These are phyloP conservation scores for Collybia sp. DNA, from an alignment of 768 basidiomycete genomes.

Conservation along the genomic window DNA sequence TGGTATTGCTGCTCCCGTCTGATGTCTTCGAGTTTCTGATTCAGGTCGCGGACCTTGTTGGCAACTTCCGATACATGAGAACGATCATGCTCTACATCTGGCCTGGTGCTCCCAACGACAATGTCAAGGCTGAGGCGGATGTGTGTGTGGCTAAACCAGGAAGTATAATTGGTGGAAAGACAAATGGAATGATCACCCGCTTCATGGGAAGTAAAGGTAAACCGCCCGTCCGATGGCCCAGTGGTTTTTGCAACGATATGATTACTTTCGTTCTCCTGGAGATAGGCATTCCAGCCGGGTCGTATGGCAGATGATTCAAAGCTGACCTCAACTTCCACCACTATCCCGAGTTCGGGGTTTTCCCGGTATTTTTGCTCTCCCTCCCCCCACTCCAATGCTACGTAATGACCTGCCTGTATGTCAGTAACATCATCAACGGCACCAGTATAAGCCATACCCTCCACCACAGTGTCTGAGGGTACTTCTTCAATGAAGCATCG, in stretches of 20 bases:
- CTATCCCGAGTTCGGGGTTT: slow-evolving; percentile 79
- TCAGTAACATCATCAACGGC: background rate
- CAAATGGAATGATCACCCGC: slow-evolving; percentile 98
- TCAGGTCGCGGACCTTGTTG: slow-evolving; percentile 84
- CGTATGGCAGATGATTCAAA: background rate
- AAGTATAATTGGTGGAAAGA: slow-evolving; percentile 86
- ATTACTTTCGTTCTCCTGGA: slow-evolving; percentile 80
- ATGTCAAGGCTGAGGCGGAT: slow-evolving; percentile 95
- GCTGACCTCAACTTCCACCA: slow-evolving; percentile 87
- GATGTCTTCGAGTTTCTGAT: slow-evolving; percentile 89
- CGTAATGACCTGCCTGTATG: slow-evolving; percentile 74
- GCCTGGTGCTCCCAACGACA: slow-evolving; percentile 82
- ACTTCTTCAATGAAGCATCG: slow-evolving; percentile 97
- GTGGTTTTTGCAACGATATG: slow-evolving; percentile 83
- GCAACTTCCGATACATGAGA: slow-evolving; percentile 81
- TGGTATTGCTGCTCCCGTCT: slow-evolving; percentile 97
- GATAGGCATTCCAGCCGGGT: background rate
- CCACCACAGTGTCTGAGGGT: slow-evolving; percentile 91
- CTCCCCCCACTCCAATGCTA: slow-evolving; percentile 89
- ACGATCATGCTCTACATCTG: slow-evolving; percentile 85
- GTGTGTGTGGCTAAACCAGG: slow-evolving; percentile 84
- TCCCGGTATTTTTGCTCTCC: slow-evolving; percentile 56
- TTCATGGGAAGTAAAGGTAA: slow-evolving; percentile 97
- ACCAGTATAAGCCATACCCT: slow-evolving; percentile 48
- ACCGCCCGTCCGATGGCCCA: slow-evolving; percentile 87